A percentile compares a stretch with the other conserved stretches of the same genome.
These are phyloP conservation scores for Acacia concinna DNA, from an alignment of 331 rosid genomes.

Conservation along the genomic window DNA sequence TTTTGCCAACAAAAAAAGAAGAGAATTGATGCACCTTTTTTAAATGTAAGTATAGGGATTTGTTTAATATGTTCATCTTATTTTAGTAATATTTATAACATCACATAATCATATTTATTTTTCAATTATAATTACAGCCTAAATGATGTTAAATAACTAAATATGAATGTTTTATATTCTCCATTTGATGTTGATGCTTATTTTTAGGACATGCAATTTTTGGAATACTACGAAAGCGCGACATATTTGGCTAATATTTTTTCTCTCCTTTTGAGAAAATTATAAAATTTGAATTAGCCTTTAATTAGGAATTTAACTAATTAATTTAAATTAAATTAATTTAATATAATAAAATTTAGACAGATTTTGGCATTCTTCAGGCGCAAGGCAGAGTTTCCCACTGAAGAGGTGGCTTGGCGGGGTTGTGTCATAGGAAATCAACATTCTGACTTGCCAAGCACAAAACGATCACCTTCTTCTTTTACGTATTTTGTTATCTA, in stretches of 20 bases:
- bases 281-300: background rate
- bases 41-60: too few relatives aligned
- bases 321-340: background rate
- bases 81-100: too few relatives aligned
- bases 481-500: background rate
- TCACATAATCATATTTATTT: too few relatives aligned
- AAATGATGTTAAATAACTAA: background rate
- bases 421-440: background rate
- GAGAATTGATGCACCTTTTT: too few relatives aligned
- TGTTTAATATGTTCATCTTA: too few relatives aligned
- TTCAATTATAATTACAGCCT: too few relatives aligned
- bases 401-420: background rate
- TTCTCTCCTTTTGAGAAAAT: background rate
- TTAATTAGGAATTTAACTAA: background rate
- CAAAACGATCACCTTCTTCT: slow-evolving; percentile 19
- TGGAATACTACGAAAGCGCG: background rate
- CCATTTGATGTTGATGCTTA: background rate
- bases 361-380: background rate
- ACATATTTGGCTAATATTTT: background rate
- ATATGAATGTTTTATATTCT: background rate
- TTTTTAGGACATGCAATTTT: background rate
- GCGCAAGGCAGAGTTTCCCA: background rate
- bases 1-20: too few relatives aligned
- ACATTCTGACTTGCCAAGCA: slow-evolving; percentile 29
- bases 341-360: background rate